Base-by-base conservation (phyloP, 2,329 filamentous ascomycete species). In the Monosporascus cannonballus region DNA sequence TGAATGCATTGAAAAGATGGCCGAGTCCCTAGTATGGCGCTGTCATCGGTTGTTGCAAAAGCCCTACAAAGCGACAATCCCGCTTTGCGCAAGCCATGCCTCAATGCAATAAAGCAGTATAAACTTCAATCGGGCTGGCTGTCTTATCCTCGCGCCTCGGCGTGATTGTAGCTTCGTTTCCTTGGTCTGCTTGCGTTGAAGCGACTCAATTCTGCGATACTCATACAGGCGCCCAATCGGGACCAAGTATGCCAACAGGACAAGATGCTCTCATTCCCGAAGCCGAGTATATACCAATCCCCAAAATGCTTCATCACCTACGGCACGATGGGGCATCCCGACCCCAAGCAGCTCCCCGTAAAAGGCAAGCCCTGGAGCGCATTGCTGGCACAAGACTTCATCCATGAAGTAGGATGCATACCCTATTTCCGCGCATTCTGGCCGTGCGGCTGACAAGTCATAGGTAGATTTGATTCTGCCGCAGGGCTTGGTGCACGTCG, bases 321-420 rank as follows among this genome's bases (percentile, higher is more conserved):
- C 63, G 84, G 84, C 41, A 75, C 76, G 14, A 81, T 93, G 67
- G 74, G 77, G 30, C 86, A 89, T 70, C 74, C 93, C 45, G 84
- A 96, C 67, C 77, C 83, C 6, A 78, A 80, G 53, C 86, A 90
- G 62, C 78, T 82, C 30, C 86, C 90, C 2, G 76, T 74, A 6
- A 92, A 87, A 65, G 86, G 83, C 63, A 85, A 88, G 61, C 92
- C 90, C 3, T 96, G 93, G 77, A 78, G 81, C 1, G 77, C 83
- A 1, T 79, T 96, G 56, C 69, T 80, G 24, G 72, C 76, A 2
- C 83, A 88, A 49, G 76, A 78, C 38, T 90, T 88, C 65, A 75
- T 86, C 24, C 86, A 93, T 65, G 87, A 83, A 62, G 86, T 85
- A 67, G 51, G 64, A 55, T 5, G 17, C 8, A 55, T 5, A 15